phyloP scores from a whole-genome alignment of 1,284 basidiomycete genomes.

The Melanopsichium pennsylvanicum region DNA sequence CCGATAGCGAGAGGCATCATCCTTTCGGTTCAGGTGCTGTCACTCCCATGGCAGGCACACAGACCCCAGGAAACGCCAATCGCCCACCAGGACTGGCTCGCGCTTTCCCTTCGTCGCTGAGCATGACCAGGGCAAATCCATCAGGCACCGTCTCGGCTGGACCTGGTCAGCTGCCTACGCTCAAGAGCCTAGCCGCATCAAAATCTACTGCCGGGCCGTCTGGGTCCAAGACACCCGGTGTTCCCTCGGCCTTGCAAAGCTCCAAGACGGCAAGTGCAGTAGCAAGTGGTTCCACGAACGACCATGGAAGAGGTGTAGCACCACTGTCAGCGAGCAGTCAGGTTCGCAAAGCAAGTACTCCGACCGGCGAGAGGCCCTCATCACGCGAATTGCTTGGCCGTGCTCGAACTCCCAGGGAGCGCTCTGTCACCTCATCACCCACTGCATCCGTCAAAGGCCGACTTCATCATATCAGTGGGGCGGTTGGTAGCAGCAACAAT shows the following conservation, averaged over 20 bases:
- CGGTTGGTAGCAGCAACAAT: background rate
- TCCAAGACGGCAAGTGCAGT: slow-evolving; percentile 35
- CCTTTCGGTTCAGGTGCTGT: slow-evolving; percentile 60
- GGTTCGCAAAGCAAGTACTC: slow-evolving; percentile 5
- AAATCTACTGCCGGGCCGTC: slow-evolving; percentile 8
- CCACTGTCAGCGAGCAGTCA: slow-evolving; percentile 6
- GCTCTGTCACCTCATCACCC: slow-evolving; percentile 27
- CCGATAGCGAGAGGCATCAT: slow-evolving; percentile 52
- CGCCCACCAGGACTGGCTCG: slow-evolving; percentile 29
- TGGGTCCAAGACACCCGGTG: slow-evolving; percentile 25
- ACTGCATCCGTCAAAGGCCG: slow-evolving; percentile 31
- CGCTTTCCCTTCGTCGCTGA: slow-evolving; percentile 40
- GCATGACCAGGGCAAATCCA: slow-evolving; percentile 42
- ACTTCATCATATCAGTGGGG: slow-evolving; percentile 6
- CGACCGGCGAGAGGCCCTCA: slow-evolving; percentile 25
- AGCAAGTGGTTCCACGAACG: slow-evolving; percentile 43
- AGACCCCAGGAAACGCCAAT: slow-evolving; percentile 49
- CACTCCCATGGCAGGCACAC: slow-evolving; percentile 52
- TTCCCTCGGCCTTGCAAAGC: slow-evolving; percentile 2
- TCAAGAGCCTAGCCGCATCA: slow-evolving; percentile 19
- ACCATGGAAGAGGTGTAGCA: slow-evolving; percentile 49
- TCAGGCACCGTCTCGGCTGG: slow-evolving; percentile 20
- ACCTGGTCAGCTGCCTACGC: slow-evolving; percentile 30
- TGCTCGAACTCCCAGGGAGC: slow-evolving; percentile 17
- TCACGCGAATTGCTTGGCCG: slow-evolving; percentile 42